Conservation (phyloP, 2,329 filamentous ascomycete genomes). For the Biscogniauxia marginata region DNA sequence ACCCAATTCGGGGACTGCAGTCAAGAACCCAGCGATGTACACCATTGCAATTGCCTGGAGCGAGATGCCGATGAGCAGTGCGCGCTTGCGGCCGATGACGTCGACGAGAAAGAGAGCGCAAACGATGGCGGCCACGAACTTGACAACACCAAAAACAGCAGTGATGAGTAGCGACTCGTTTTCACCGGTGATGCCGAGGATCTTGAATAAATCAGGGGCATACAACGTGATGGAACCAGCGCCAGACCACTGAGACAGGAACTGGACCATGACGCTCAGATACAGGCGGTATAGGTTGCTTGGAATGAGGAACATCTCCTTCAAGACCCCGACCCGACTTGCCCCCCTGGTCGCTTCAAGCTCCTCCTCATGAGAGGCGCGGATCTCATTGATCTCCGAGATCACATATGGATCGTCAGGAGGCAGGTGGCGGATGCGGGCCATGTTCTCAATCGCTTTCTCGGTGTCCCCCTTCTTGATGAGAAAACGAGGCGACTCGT, state of each 20-base stretch:
- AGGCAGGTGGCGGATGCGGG: constrained; percentile 58
- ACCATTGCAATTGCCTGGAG: constrained; percentile 61
- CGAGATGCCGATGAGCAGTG: constrained; percentile 59
- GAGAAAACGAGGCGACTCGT: constrained; percentile 70
- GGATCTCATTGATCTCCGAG: constrained; percentile 63
- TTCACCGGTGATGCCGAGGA: constrained; percentile 67
- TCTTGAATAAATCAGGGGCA: constrained; percentile 68
- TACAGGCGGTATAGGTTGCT: constrained; percentile 73
- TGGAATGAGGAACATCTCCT: constrained; percentile 66
- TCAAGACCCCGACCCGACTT: constrained; percentile 62
- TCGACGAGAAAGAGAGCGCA: constrained; percentile 80
- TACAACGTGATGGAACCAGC: constrained; percentile 76
- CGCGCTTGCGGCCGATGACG: constrained; percentile 71
- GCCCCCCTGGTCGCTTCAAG: constrained; percentile 68
- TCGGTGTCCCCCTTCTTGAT: constrained; percentile 63
- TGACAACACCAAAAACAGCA: constrained; percentile 73
- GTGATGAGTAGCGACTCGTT: constrained; percentile 71
- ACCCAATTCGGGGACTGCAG: constrained; percentile 59
- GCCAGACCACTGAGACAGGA: constrained; percentile 73
- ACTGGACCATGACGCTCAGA: constrained; percentile 65
- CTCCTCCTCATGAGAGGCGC: constrained; percentile 65
- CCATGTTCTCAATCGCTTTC: constrained; percentile 55
- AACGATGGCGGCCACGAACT: constrained; percentile 63
- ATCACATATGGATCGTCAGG: constrained; percentile 60
- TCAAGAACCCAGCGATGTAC: constrained; percentile 62